A percentile compares a stretch with the other conserved stretches of the same genome.
phyloP scores from a whole-genome alignment of 768 basidiomycete species.

The Lyophyllum decastes region DNA sequence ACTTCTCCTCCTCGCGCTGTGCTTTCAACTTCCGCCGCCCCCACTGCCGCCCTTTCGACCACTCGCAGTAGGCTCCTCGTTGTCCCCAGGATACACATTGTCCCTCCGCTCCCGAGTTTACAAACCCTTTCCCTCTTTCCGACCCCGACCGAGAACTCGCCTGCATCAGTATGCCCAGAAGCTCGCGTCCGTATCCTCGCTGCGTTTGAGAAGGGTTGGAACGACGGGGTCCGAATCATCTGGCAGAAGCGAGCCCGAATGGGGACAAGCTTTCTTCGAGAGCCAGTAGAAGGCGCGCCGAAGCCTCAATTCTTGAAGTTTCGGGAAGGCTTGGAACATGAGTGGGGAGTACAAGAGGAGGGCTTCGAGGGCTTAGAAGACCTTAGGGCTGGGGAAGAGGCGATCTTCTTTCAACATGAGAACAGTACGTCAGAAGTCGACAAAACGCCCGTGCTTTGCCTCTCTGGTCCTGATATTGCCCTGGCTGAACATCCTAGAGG shows the following conservation, averaged over 20 bases:
- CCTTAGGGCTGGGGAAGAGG: conserved; percentile 29
- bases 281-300: not conserved
- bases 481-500: conserved; percentile 31
- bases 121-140: conserved; percentile 42
- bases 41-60: not conserved
- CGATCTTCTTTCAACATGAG: conserved; percentile 27
- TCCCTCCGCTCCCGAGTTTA: conserved; percentile 56
- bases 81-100: conserved; percentile 49
- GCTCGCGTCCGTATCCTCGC: conserved; percentile 31
- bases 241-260: conserved; percentile 48
- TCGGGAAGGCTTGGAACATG: conserved; percentile 21
- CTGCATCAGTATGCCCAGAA: conserved; percentile 21
- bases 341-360: conserved; percentile 22
- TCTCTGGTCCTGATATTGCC: conserved; percentile 31
- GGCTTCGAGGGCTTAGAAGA: conserved; percentile 39
- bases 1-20: conserved; percentile 10
- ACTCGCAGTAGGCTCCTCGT: conserved; percentile 4
- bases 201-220: conserved; percentile 66
- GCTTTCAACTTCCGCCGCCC: conserved; percentile 8
- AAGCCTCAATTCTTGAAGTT: conserved; percentile 12
- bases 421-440: not conserved
- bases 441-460: conserved; percentile 39
- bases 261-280: conserved; percentile 35
- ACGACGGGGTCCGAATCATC: conserved; percentile 55
- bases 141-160: conserved; percentile 30